Evolutionary conservation across 345 rosid genomes (phyloP).

Genomic region (Salix exigua): DNA sequence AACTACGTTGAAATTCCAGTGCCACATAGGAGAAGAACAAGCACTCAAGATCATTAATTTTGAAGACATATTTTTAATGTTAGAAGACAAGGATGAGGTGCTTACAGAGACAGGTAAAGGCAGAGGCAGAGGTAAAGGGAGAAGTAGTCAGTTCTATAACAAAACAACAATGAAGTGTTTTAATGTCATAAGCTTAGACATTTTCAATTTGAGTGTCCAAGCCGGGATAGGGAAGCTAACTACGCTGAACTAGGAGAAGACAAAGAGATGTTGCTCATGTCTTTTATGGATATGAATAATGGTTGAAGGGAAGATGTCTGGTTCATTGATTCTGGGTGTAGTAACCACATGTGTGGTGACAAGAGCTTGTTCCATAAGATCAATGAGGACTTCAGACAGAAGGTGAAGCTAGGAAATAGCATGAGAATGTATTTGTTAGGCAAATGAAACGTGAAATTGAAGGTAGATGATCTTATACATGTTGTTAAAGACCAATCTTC

Average conservation of each 20-base stretch:
- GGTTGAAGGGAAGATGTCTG: neutral
- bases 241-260: neutral
- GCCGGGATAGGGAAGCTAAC: neutral
- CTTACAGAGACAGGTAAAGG: too few relatives aligned
- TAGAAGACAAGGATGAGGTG: neutral
- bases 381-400: too few relatives aligned
- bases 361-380: too few relatives aligned
- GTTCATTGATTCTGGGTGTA: neutral
- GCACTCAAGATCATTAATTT: neutral
- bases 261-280: neutral
- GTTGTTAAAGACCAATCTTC: too few relatives aligned
- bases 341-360: too few relatives aligned
- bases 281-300: neutral
- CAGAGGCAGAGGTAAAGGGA: neutral
- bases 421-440: too few relatives aligned
- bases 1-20: neutral
- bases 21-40: neutral
- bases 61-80: neutral
- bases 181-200: neutral
- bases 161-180: neutral
- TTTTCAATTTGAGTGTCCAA: constrained; percentile 3
- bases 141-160: neutral
- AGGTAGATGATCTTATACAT: too few relatives aligned
- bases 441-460: too few relatives aligned
- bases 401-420: too few relatives aligned